Base-by-base conservation (phyloP, 1,284 basidiomycete genomes). In the Somion occarium region DNA sequence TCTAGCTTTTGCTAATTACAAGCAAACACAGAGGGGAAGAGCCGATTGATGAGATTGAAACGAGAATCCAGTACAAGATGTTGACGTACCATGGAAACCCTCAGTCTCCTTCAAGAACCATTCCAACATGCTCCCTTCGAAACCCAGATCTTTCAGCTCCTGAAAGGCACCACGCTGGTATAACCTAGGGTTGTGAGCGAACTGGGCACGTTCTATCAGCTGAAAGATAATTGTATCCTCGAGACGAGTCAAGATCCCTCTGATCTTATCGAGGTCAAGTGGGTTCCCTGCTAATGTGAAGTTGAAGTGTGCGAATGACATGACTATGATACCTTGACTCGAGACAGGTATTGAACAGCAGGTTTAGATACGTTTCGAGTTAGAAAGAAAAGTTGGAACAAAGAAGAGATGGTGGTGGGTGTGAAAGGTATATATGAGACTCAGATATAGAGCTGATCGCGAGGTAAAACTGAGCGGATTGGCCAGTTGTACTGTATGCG, bases 211-310 rank as follows among this genome's bases (percentile, higher is more conserved):
- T 69, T 99, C 97, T 62, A 99, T 99, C 59, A 95, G 79, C 49
- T 80, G 85, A 66, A 99, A 99, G 66, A 98, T 97, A 73, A 99
- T 99, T 19, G 96, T 99, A 61, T 99, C 97, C 66, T 99, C 97
- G 19, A 99, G 82, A 18, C 97, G 82, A 58, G 82, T 85, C 15
- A 99, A 78, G 49, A 93, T 88, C 18, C 84, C 83, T 53, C 97
- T 79, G 61, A 99, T 98, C 52, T 83, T 78, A 51, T 93, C 87
- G 23, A 97, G 74, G 22, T 85, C 89, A 22, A 98, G 80, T 7
- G 94, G 88, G 63, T 93, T 84, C 39, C 79, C 78, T 26, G 75
- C 76, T 53, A 81, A 72, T 64, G 84, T 83, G 59, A 85, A 88
- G 64, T 91, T 91, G 41, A 83, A 82, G 56, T 82, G 76, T 79